These are phyloP conservation scores for Raffaelea deltoideospora DNA, from an alignment of 2,329 filamentous ascomycete species.

Conservation along the genomic window DNA sequence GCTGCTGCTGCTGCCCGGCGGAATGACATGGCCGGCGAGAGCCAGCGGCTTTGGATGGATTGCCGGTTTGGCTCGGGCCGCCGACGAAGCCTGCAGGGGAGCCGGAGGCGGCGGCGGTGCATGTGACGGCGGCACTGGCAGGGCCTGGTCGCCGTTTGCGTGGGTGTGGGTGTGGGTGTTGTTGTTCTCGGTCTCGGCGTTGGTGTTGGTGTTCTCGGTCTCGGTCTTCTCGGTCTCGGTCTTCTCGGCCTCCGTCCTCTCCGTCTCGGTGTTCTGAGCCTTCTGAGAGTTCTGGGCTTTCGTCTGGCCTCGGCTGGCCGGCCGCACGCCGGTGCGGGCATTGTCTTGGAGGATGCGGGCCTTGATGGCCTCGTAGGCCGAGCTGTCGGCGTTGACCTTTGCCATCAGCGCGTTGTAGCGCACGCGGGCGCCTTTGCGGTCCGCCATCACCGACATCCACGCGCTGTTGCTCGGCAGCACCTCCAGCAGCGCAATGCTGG, in stretches of 20 bases:
- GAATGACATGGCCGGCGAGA: constrained; percentile 45
- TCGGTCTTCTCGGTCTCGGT: constrained; percentile 5
- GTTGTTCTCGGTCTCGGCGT: neutral
- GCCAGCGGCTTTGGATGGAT: constrained; percentile 54
- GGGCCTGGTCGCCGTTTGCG: neutral
- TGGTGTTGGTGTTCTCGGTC: neutral
- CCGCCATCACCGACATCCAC: constrained; percentile 47
- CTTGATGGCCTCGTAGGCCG: constrained; percentile 42
- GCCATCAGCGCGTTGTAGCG: constrained; percentile 34
- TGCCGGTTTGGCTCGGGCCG: constrained; percentile 25
- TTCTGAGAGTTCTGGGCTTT: neutral
- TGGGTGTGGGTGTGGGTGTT: neutral
- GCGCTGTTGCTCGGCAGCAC: constrained; percentile 63
- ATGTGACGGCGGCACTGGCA: constrained; percentile 8
- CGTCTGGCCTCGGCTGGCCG: constrained; percentile 9
- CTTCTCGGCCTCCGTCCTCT: neutral
- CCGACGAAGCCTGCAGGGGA: too few species aligned
- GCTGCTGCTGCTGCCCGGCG: constrained; percentile 16
- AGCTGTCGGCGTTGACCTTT: constrained; percentile 31
- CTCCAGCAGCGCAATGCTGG: constrained; percentile 64
- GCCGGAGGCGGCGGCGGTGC: constrained; percentile 7
- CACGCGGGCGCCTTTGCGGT: constrained; percentile 30
- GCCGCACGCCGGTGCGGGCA: constrained; percentile 40
- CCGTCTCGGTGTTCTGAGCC: neutral
- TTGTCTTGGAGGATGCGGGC: constrained; percentile 48